Conservation (phyloP, 139 green algal genomes). For the Tetraselmis striata region DNA sequence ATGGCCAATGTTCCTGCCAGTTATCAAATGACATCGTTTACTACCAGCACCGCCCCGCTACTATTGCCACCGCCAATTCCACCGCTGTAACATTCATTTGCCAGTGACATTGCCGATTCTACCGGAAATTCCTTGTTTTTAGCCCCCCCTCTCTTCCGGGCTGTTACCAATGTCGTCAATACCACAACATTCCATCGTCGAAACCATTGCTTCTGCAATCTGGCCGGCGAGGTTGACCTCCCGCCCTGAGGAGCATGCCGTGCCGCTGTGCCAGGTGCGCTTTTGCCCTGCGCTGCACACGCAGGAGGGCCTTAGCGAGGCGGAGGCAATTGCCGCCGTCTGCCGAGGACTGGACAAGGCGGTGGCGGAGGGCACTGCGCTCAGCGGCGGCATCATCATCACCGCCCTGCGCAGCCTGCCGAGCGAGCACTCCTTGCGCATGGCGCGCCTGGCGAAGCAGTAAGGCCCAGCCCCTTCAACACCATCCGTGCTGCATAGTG, state of each 20-base stretch:
- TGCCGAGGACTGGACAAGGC: background rate
- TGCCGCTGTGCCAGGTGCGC: background rate
- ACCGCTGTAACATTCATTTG: too few species aligned
- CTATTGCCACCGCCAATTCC: too few species aligned
- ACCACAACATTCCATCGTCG: too few species aligned
- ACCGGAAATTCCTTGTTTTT: too few species aligned
- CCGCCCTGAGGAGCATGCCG: too few species aligned
- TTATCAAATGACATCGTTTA: too few species aligned
- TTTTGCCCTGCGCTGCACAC: background rate
- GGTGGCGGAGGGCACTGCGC: background rate
- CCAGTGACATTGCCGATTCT: too few species aligned
- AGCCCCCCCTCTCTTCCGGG: too few species aligned
- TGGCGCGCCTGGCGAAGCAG: background rate
- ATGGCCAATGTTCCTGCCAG: too few species aligned
- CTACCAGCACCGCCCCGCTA: too few species aligned
- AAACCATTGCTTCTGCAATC: too few species aligned
- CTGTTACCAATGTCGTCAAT: too few species aligned
- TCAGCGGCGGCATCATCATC: background rate
- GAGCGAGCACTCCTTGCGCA: background rate
- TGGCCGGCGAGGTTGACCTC: background rate
- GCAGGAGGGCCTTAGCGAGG: background rate
- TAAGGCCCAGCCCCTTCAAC: background rate
- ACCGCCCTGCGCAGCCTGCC: background rate
- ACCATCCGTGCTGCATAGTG: background rate
- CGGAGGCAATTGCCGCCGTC: background rate